These are phyloP conservation scores for Psilocybe subaeruginosa DNA, from an alignment of 768 basidiomycete species.

Conservation along the genomic window DNA sequence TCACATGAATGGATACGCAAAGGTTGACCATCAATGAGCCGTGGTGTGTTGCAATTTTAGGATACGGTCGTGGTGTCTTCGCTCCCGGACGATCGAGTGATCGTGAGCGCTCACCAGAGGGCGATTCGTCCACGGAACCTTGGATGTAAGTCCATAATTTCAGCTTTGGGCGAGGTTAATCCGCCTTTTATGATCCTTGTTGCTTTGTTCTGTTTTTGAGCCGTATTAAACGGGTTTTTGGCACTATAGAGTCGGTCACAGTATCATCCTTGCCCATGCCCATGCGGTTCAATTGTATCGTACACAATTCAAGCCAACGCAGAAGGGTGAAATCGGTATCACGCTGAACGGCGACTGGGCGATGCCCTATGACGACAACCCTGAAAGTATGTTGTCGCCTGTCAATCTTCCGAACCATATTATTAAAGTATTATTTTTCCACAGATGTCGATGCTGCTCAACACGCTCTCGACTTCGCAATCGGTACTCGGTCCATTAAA, in stretches of 20 bases:
- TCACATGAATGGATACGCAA: slow-evolving; percentile 9
- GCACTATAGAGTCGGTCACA: slow-evolving; percentile 62
- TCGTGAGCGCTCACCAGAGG: slow-evolving; percentile 58
- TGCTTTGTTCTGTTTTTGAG: background rate
- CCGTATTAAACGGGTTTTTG: slow-evolving; percentile 10
- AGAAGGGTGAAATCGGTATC: slow-evolving; percentile 76
- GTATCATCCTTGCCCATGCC: slow-evolving; percentile 71
- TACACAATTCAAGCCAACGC: slow-evolving; percentile 61
- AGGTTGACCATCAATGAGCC: slow-evolving; percentile 82
- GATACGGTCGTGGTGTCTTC: slow-evolving; percentile 73
- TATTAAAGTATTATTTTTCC: background rate
- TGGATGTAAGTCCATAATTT: slow-evolving; percentile 56
- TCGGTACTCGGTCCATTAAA: slow-evolving; percentile 46
- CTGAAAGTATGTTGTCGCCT: slow-evolving; percentile 55
- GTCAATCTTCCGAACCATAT: slow-evolving; percentile 2
- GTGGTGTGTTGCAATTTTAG: slow-evolving; percentile 69
- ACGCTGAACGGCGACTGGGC: slow-evolving; percentile 80
- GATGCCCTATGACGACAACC: slow-evolving; percentile 70
- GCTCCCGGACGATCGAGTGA: slow-evolving; percentile 74
- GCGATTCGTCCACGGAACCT: slow-evolving; percentile 67
- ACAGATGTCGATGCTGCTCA: slow-evolving; percentile 71
- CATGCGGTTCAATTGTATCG: slow-evolving; percentile 68
- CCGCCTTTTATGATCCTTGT: slow-evolving; percentile 5
- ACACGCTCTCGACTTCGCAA: slow-evolving; percentile 71
- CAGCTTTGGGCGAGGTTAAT: slow-evolving; percentile 17